Conservation (phyloP, 495 filamentous ascomycete genomes). For the Hypoxylon fuscum region DNA sequence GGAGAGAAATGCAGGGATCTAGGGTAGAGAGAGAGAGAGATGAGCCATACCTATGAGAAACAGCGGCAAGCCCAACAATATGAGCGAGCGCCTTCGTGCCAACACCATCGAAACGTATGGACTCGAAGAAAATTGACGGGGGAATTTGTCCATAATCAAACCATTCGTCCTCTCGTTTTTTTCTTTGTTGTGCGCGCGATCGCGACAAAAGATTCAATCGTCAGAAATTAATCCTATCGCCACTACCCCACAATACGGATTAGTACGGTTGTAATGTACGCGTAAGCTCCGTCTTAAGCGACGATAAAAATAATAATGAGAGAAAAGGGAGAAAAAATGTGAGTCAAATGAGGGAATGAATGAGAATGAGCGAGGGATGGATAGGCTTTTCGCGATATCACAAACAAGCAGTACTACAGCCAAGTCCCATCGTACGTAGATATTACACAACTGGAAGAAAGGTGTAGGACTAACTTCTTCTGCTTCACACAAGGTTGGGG, state of each 20-base stretch:
- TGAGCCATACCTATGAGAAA: constrained; percentile 37
- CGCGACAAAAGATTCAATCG: constrained; percentile 12
- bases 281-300: constrained; percentile 33
- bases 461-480: too few species aligned
- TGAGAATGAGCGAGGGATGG: constrained; percentile 11
- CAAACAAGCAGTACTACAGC: constrained; percentile 12
- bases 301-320: constrained; percentile 10
- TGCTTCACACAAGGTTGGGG: too few species aligned
- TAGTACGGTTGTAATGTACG: constrained; percentile 33
- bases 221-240: constrained; percentile 19
- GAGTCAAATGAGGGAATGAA: constrained; percentile 30
- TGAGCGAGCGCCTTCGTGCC: constrained; percentile 44
- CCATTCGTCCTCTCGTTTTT: not conserved
- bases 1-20: not conserved
- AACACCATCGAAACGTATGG: constrained; percentile 44
- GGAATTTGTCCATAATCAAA: constrained; percentile 42
- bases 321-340: not conserved
- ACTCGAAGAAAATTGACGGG: constrained; percentile 30
- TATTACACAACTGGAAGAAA: too few species aligned
- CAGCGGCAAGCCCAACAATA: constrained; percentile 42
- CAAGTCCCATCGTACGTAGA: constrained; percentile 18
- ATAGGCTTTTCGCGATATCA: constrained; percentile 34
- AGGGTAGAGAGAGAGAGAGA: not conserved
- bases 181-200: constrained; percentile 16
- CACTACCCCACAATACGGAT: constrained; percentile 34